Percentiles rank a stretch among this genome's conserved stretches.
Conservation (phyloP, 768 basidiomycete genomes). For the Russula vinacea region DNA sequence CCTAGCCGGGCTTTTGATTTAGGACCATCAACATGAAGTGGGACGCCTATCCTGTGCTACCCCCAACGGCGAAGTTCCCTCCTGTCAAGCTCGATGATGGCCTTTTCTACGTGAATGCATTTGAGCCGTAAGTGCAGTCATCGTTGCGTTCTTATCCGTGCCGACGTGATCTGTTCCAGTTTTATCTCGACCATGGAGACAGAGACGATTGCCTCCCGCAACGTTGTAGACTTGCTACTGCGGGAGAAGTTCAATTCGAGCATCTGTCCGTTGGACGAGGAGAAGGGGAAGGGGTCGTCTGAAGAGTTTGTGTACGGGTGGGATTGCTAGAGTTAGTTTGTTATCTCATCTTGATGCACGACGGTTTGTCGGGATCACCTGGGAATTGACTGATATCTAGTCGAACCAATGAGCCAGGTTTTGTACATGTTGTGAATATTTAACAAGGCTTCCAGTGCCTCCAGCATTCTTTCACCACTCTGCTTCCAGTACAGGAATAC, state of each 20-base stretch:
- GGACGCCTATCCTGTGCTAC: constrained; percentile 75
- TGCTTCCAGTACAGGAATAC: background rate
- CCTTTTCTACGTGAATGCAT: constrained; percentile 87
- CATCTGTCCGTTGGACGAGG: background rate
- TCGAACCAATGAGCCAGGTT: background rate
- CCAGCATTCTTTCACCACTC: background rate
- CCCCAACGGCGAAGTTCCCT: constrained; percentile 64
- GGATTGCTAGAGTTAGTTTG: constrained; percentile 1
- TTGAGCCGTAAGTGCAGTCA: constrained; percentile 68
- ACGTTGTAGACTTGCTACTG: constrained; percentile 76
- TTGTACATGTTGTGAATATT: background rate
- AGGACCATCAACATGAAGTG: constrained; percentile 46
- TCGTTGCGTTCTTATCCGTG: background rate
- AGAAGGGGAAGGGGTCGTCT: background rate
- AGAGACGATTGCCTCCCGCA: constrained; percentile 51
- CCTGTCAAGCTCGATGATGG: constrained; percentile 61
- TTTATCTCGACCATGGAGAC: constrained; percentile 88
- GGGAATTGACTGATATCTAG: background rate
- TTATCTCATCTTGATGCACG: background rate
- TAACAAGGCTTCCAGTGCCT: no score
- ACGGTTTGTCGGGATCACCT: background rate
- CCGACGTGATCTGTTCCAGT: constrained; percentile 37
- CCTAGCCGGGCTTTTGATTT: constrained; percentile 17
- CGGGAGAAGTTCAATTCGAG: constrained; percentile 58
- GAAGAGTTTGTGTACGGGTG: background rate